Conservation (phyloP, 257 asterid species). For the Leonotis leonurus region DNA sequence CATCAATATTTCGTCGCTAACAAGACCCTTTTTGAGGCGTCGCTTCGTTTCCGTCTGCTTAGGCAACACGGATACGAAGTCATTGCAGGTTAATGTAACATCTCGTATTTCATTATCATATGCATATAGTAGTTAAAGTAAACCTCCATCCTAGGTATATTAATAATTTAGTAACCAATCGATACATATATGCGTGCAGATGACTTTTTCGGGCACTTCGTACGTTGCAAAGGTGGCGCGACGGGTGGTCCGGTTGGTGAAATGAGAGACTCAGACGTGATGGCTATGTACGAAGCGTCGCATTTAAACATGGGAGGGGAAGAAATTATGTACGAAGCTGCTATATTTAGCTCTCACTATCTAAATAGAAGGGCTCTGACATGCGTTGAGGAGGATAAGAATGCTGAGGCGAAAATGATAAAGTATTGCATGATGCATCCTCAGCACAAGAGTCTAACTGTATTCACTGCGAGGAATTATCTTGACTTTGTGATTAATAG, state of each 20-base stretch:
- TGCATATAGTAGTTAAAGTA: too few species aligned
- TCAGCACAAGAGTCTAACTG: slow-evolving; percentile 7
- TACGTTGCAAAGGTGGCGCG: not conserved
- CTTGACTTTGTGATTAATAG: not conserved
- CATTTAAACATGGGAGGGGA: slow-evolving; percentile 19
- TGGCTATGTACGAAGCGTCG: slow-evolving; percentile 11
- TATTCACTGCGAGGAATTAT: not conserved
- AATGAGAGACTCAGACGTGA: not conserved
- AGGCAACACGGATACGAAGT: slow-evolving; percentile 13
- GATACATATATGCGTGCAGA: not conserved
- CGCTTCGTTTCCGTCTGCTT: slow-evolving; percentile 12
- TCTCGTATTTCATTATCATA: not conserved
- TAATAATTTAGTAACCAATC: not conserved
- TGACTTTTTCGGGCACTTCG: not conserved
- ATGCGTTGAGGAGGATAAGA: not conserved
- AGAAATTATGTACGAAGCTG: slow-evolving; percentile 10
- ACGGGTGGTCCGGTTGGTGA: not conserved
- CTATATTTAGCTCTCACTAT: not conserved
- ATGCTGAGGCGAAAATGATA: not conserved
- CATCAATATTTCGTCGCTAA: not conserved
- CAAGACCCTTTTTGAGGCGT: not conserved
- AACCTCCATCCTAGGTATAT: too few species aligned
- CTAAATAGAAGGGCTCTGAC: not conserved
- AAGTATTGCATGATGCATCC: not conserved
- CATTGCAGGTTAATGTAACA: not conserved